Conservation (phyloP, 805 yeast species). For the Vanderwaltozyma polyspora region DNA sequence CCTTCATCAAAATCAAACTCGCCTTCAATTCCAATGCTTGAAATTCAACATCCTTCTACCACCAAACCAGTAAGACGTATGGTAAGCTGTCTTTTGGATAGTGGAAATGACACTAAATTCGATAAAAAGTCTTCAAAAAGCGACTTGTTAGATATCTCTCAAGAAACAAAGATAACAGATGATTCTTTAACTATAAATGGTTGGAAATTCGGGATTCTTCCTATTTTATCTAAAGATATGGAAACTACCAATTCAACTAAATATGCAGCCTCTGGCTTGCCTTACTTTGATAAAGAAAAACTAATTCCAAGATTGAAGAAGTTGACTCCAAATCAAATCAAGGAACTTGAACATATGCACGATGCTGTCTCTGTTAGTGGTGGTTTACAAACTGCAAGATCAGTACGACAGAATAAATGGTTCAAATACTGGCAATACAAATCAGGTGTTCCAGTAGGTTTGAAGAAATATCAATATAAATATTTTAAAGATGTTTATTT, state of each 20-base stretch:
- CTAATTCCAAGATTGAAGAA: slow-evolving; percentile 20
- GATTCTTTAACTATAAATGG: slow-evolving; percentile 19
- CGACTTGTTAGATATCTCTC: not conserved
- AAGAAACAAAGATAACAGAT: slow-evolving; percentile 2
- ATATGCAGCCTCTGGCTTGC: slow-evolving; percentile 33
- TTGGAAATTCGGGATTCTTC: slow-evolving; percentile 26
- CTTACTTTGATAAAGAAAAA: slow-evolving; percentile 28
- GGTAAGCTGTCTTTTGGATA: slow-evolving; percentile 15
- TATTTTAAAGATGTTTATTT: slow-evolving; percentile 21
- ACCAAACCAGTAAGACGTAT: slow-evolving; percentile 15
- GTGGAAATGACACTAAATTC: not conserved
- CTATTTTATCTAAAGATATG: slow-evolving; percentile 14
- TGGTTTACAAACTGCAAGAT: slow-evolving; percentile 33
- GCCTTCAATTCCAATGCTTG: slow-evolving; percentile 1
- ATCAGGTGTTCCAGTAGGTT: slow-evolving; percentile 30
- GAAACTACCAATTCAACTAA: slow-evolving; percentile 6
- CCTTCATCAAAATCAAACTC: not conserved
- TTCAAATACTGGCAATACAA: slow-evolving; percentile 35
- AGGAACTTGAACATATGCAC: slow-evolving; percentile 39
- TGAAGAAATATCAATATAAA: slow-evolving; percentile 16
- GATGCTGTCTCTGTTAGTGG: slow-evolving; percentile 37
- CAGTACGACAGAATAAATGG: slow-evolving; percentile 38
- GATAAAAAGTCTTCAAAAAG: slow-evolving; percentile 4
- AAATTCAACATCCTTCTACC: not conserved
- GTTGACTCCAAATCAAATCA: slow-evolving; percentile 30